Percentiles rank a stretch among this genome's conserved stretches.
Evolutionary conservation across 257 asterid genomes (phyloP).

Genomic region (Ligustrum vulgare): DNA sequence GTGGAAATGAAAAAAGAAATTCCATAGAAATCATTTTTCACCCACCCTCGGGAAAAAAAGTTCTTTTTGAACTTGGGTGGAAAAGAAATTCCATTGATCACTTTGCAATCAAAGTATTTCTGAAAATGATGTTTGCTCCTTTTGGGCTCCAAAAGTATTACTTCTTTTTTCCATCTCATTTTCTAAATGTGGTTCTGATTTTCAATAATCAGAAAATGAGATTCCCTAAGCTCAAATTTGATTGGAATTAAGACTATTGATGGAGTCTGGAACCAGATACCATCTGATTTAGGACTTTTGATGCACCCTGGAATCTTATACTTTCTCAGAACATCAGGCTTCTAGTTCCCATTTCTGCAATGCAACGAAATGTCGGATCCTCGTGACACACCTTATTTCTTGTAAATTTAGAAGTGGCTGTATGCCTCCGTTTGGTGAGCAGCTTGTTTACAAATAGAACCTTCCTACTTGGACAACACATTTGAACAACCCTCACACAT

Average conservation of each 20-base stretch:
- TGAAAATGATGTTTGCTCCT: background rate
- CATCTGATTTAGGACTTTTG: background rate
- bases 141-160: background rate
- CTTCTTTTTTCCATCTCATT: background rate
- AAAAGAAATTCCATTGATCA: too few relatives aligned
- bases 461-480: too few relatives aligned
- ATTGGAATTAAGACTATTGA: background rate
- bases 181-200: background rate
- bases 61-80: too few relatives aligned
- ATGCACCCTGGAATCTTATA: background rate
- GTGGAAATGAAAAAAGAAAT: too few relatives aligned
- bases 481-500: too few relatives aligned
- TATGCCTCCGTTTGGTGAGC: too few relatives aligned
- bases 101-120: too few relatives aligned
- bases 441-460: too few relatives aligned
- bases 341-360: background rate
- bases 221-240: slow-evolving; percentile 4
- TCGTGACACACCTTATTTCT: background rate
- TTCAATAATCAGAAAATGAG: background rate
- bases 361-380: background rate
- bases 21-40: too few relatives aligned
- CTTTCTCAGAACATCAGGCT: background rate
- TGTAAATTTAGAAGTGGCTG: too few relatives aligned
- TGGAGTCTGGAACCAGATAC: slow-evolving; percentile 18
- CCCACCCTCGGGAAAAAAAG: too few relatives aligned